Conservation (phyloP, 768 basidiomycete genomes). For the Termitomyces sp. region DNA sequence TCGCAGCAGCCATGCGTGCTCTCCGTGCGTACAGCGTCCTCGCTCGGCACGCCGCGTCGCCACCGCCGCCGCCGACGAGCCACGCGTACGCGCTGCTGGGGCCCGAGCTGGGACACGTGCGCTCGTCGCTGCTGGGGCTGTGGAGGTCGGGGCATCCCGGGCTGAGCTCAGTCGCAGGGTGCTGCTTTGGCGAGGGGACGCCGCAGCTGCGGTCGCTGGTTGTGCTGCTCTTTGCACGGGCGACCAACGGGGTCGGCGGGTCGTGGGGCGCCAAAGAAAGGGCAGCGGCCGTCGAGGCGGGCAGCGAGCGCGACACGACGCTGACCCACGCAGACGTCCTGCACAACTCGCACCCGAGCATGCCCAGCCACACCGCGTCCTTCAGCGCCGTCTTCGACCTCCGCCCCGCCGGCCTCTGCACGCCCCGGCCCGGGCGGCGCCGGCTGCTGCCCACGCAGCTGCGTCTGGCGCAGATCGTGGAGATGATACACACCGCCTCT, state of each 20-base stretch:
- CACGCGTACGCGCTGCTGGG: slow-evolving; percentile 48
- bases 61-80: slow-evolving; percentile 44
- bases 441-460: slow-evolving; percentile 80
- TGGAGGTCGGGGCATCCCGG: slow-evolving; percentile 88
- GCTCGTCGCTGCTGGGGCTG: slow-evolving; percentile 65
- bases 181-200: slow-evolving; percentile 86
- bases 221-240: slow-evolving; percentile 85
- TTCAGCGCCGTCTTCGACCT: slow-evolving; percentile 58
- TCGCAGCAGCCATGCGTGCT: neutral
- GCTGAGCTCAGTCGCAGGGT: slow-evolving; percentile 82
- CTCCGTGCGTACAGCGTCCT: slow-evolving; percentile 32
- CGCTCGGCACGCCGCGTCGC: slow-evolving; percentile 18
- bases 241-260: slow-evolving; percentile 84
- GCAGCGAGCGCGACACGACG: slow-evolving; percentile 75
- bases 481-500: slow-evolving; percentile 97
- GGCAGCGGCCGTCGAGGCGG: slow-evolving; percentile 56
- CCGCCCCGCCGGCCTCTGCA: slow-evolving; percentile 30
- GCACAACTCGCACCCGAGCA: slow-evolving; percentile 86
- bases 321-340: slow-evolving; percentile 75
- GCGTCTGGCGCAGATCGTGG: slow-evolving; percentile 91
- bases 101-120: slow-evolving; percentile 67
- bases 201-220: slow-evolving; percentile 89
- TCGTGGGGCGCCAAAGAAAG: slow-evolving; percentile 56
- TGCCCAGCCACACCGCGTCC: slow-evolving; percentile 72
- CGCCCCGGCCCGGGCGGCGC: slow-evolving; percentile 29